These are phyloP conservation scores for Eutrema yunnanense DNA, from an alignment of 345 rosid genomes.

Conservation along the genomic window DNA sequence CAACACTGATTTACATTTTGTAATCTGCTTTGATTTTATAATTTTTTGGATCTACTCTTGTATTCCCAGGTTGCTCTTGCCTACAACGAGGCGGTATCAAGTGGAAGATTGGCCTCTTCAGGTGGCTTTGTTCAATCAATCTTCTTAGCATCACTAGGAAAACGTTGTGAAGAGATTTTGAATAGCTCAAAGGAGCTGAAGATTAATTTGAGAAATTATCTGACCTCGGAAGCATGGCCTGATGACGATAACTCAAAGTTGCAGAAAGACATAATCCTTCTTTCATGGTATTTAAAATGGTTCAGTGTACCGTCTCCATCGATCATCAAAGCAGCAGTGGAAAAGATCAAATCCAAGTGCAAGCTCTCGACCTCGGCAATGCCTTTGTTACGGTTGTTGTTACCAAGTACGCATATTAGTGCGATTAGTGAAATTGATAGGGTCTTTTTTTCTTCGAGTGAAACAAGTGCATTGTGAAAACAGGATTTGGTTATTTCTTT, in stretches of 20 bases:
- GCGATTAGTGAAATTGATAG: conserved; percentile 54
- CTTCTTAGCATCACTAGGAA: conserved; percentile 60
- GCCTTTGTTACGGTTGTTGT: conserved; percentile 53
- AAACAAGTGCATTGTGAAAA: conserved; percentile 10
- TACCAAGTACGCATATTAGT: conserved; percentile 54
- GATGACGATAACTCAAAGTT: conserved; percentile 18
- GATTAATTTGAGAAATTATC: conserved; percentile 38
- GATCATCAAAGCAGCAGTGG: conserved; percentile 36
- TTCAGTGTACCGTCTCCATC: conserved; percentile 61
- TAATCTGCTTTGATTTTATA: not conserved
- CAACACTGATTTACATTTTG: not conserved
- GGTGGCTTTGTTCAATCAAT: conserved; percentile 69
- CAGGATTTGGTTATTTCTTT: not conserved
- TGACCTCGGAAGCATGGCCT: conserved; percentile 68
- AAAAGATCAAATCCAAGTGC: conserved; percentile 45
- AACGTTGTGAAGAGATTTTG: conserved; percentile 66
- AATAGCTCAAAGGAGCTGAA: conserved; percentile 35
- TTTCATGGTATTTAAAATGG: conserved; percentile 88
- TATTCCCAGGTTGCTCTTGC: conserved; percentile 65
- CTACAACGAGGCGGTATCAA: conserved; percentile 68
- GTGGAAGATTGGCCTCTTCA: conserved; percentile 53
- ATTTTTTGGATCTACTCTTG: not conserved
- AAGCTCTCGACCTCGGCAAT: conserved; percentile 41
- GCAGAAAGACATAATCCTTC: conserved; percentile 35
- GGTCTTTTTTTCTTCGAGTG: conserved; percentile 26